These are phyloP conservation scores for Thozetella sp. DNA, from an alignment of 495 filamentous ascomycete genomes.

Conservation along the genomic window DNA sequence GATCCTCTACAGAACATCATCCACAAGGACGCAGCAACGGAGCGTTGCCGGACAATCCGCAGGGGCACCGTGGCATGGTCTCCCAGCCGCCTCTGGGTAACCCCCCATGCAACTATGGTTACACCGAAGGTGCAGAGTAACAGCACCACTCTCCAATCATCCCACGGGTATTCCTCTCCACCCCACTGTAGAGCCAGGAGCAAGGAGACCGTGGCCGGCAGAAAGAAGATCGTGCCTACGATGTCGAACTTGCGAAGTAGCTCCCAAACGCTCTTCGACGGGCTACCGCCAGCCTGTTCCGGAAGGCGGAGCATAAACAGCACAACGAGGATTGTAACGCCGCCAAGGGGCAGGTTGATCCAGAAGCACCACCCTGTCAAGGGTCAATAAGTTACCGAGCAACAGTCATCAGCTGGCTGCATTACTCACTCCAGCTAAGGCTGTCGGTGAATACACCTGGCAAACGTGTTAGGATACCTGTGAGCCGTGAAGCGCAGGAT, in stretches of 20 bases:
- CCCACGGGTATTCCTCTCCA: slow-evolving; percentile 66
- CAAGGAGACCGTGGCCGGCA: slow-evolving; percentile 68
- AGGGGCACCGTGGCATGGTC: slow-evolving; percentile 71
- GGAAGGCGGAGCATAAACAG: slow-evolving; percentile 44
- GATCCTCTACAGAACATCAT: slow-evolving; percentile 54
- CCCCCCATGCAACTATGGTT: slow-evolving; percentile 56
- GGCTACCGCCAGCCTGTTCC: slow-evolving; percentile 25
- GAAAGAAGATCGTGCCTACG: slow-evolving; percentile 60
- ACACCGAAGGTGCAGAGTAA: slow-evolving; percentile 65
- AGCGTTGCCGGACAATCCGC: slow-evolving; percentile 66
- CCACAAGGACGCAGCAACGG: slow-evolving; percentile 51
- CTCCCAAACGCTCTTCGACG: background rate
- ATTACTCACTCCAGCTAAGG: slow-evolving; percentile 52
- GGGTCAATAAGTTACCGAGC: background rate
- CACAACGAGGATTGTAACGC: slow-evolving; percentile 57
- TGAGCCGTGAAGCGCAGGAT: too few relatives aligned
- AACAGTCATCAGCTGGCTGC: background rate
- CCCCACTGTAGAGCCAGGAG: slow-evolving; percentile 82
- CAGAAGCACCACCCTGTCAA: slow-evolving; percentile 50
- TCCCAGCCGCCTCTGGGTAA: slow-evolving; percentile 57
- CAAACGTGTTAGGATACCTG: too few relatives aligned
- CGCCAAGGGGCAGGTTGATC: slow-evolving; percentile 68
- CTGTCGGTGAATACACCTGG: slow-evolving; percentile 49
- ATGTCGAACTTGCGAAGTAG: slow-evolving; percentile 62
- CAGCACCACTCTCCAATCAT: slow-evolving; percentile 60